phyloP scores from a whole-genome alignment of 2,329 filamentous ascomycete genomes.

The Hypomyces perniciosus region DNA sequence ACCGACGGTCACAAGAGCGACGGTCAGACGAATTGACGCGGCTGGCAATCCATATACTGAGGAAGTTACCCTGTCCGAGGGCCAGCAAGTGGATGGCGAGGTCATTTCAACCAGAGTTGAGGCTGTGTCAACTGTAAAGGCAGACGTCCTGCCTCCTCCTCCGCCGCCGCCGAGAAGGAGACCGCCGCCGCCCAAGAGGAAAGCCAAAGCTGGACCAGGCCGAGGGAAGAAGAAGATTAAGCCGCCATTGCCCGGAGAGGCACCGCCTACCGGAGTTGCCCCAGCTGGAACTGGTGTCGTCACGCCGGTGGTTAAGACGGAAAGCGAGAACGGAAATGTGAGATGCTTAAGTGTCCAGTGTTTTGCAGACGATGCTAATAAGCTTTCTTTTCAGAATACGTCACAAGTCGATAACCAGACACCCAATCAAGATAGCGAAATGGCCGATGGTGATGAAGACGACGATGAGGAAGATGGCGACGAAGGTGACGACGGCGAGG shows the following conservation, averaged over 20 bases:
- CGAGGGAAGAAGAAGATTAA: slow-evolving; percentile 77
- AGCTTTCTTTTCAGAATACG: slow-evolving; percentile 24
- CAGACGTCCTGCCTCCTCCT: slow-evolving; percentile 44
- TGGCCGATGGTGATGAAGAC: slow-evolving; percentile 46
- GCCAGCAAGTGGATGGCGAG: slow-evolving; percentile 75
- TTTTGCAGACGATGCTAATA: background rate
- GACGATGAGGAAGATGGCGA: slow-evolving; percentile 37
- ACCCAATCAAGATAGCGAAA: slow-evolving; percentile 45
- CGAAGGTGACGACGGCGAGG: slow-evolving; percentile 42
- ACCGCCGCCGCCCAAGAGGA: slow-evolving; percentile 73
- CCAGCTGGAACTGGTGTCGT: slow-evolving; percentile 32
- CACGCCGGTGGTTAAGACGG: slow-evolving; percentile 33
- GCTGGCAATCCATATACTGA: slow-evolving; percentile 78
- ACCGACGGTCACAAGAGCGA: slow-evolving; percentile 67
- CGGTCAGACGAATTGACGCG: slow-evolving; percentile 70
- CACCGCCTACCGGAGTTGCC: slow-evolving; percentile 22
- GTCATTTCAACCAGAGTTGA: slow-evolving; percentile 59
- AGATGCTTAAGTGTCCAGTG: slow-evolving; percentile 14
- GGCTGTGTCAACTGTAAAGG: slow-evolving; percentile 49
- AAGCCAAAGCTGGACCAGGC: slow-evolving; percentile 67
- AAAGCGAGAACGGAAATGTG: slow-evolving; percentile 34
- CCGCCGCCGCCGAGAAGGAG: slow-evolving; percentile 49
- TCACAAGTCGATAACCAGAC: slow-evolving; percentile 40
- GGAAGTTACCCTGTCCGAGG: slow-evolving; percentile 74
- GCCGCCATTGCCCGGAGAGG: slow-evolving; percentile 33